phyloP scores from a whole-genome alignment of 768 basidiomycete genomes.

The Hygrocybe coccinea region DNA sequence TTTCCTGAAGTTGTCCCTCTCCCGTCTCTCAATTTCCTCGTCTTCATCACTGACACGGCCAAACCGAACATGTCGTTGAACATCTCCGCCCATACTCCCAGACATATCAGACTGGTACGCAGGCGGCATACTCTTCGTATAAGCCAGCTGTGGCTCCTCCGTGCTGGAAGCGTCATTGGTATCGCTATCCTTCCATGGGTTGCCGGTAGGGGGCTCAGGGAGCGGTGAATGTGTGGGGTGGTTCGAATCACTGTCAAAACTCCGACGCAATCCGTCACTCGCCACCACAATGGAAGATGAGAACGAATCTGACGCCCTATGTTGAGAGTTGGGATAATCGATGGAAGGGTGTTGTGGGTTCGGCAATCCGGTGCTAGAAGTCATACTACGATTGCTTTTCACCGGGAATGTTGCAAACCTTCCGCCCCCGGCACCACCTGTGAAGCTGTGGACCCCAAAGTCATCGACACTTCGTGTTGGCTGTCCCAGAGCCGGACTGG shows the following conservation, averaged over 20 bases:
- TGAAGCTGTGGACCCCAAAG: conserved; percentile 33
- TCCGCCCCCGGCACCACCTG: conserved; percentile 32
- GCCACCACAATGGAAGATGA: conserved; percentile 38
- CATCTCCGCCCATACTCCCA: conserved; percentile 18
- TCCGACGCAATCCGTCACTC: conserved; percentile 6
- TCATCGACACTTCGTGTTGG: conserved; percentile 34
- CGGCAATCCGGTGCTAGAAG: conserved; percentile 7
- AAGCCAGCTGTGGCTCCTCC: conserved; percentile 33
- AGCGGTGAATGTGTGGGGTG: neutral
- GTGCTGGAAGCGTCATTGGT: conserved; percentile 15
- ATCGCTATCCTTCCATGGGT: neutral
- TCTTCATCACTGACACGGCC: conserved; percentile 39
- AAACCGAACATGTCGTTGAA: conserved; percentile 42
- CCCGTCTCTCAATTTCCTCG: conserved; percentile 8
- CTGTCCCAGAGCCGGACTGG: neutral
- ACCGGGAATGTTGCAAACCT: conserved; percentile 69
- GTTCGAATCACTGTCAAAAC: neutral
- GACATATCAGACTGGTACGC: conserved; percentile 20
- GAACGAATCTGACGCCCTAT: conserved; percentile 26
- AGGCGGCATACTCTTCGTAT: conserved; percentile 27
- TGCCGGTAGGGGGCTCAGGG: neutral
- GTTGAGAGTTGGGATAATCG: conserved; percentile 10
- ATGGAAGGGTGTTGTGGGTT: conserved; percentile 9
- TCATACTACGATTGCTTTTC: conserved; percentile 30
- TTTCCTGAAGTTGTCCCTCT: conserved; percentile 19